Evolutionary conservation across 768 basidiomycete genomes (phyloP).

Genomic region (Russula emetica): DNA sequence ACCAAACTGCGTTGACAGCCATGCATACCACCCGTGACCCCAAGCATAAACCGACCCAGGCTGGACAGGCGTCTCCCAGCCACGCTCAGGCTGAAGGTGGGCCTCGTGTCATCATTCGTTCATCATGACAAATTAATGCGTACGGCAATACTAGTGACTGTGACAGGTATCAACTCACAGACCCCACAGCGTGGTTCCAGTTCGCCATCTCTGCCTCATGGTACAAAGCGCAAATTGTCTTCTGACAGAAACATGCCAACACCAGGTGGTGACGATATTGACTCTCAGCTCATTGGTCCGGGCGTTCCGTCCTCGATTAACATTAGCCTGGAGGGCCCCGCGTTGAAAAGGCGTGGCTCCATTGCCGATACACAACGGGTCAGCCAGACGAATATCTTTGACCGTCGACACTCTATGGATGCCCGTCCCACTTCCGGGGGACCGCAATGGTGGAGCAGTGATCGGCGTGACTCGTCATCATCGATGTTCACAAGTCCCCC

Average conservation of each 20-base stretch:
- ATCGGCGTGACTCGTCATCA: constrained; percentile 70
- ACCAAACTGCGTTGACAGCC: constrained; percentile 10
- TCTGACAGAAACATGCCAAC: constrained; percentile 52
- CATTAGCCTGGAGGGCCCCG: constrained; percentile 58
- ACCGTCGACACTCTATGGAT: constrained; percentile 75
- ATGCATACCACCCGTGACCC: constrained; percentile 23
- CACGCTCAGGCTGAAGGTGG: constrained; percentile 25
- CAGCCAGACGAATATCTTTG: constrained; percentile 69
- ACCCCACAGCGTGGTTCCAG: constrained; percentile 26
- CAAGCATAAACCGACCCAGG: constrained; percentile 22
- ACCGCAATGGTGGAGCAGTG: constrained; percentile 55
- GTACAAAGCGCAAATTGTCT: constrained; percentile 83
- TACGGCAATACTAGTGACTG: constrained; percentile 31
- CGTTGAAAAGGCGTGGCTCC: constrained; percentile 80
- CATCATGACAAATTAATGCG: constrained; percentile 21
- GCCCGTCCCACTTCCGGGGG: constrained; percentile 41
- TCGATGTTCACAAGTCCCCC: constrained; percentile 65
- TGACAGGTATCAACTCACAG: constrained; percentile 40
- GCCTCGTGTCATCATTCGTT: constrained; percentile 25
- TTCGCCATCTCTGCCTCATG: constrained; percentile 40
- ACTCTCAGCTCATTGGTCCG: constrained; percentile 62
- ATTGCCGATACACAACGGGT: constrained; percentile 74
- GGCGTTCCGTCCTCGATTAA: constrained; percentile 59
- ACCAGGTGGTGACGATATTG: constrained; percentile 58
- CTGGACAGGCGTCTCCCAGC: constrained; percentile 21